phyloP scores from a whole-genome alignment of 768 basidiomycete species.

The Xerocomellus intermedius region DNA sequence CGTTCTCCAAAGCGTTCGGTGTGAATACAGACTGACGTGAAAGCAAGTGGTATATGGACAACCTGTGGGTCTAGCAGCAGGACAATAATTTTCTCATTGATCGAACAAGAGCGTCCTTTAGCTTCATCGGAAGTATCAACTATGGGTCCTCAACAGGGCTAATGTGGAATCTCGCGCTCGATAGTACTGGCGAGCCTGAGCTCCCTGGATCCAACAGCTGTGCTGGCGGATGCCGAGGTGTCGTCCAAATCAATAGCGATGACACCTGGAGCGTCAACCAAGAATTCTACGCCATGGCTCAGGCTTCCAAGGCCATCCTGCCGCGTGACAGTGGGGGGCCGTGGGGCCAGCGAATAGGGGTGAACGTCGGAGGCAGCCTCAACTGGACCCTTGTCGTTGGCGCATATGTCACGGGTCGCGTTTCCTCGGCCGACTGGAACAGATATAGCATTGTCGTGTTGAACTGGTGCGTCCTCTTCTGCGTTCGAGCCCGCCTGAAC shows the following conservation, averaged over 20 bases:
- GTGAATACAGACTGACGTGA: conserved; percentile 8
- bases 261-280: conserved; percentile 67
- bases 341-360: conserved; percentile 65
- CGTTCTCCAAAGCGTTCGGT: background rate
- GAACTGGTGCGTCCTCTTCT: conserved; percentile 48
- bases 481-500: background rate
- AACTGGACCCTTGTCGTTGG: conserved; percentile 61
- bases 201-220: conserved; percentile 66
- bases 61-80: conserved; percentile 42
- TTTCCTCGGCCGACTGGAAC: conserved; percentile 51
- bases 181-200: conserved; percentile 60
- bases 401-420: conserved; percentile 62
- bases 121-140: conserved; percentile 39
- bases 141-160: conserved; percentile 44
- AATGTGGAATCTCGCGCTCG: conserved; percentile 77
- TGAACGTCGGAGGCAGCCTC: conserved; percentile 54
- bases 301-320: conserved; percentile 69
- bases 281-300: conserved; percentile 76
- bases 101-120: conserved; percentile 8
- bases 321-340: conserved; percentile 69
- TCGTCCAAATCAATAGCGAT: conserved; percentile 64
- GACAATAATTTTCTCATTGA: conserved; percentile 28
- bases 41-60: conserved; percentile 65
- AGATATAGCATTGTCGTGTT: conserved; percentile 73
- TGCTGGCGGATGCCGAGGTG: conserved; percentile 60